These are phyloP conservation scores for Penicillium sp. DNA, from an alignment of 2,329 filamentous ascomycete species.

Conservation along the genomic window DNA sequence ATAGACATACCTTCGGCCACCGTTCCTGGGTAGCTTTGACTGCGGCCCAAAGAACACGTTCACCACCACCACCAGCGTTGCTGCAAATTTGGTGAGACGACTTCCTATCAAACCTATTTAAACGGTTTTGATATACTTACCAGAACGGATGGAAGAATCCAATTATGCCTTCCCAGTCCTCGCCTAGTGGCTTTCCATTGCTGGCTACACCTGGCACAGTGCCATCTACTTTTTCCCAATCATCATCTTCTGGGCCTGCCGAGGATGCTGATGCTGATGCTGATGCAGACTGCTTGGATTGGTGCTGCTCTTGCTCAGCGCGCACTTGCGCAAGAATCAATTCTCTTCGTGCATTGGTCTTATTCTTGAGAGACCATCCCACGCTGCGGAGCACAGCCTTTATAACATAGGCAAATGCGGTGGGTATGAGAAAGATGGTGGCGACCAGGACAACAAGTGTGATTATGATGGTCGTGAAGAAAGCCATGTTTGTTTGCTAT, in stretches of 20 bases:
- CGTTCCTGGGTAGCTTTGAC: slow-evolving; percentile 83
- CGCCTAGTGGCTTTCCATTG: slow-evolving; percentile 44
- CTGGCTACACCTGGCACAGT: slow-evolving; percentile 44
- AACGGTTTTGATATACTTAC: slow-evolving; percentile 42
- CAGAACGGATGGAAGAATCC: slow-evolving; percentile 99
- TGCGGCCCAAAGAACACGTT: slow-evolving; percentile 93
- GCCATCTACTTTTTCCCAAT: slow-evolving; percentile 66
- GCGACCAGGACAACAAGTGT: slow-evolving; percentile 30
- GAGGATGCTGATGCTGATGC: slow-evolving; percentile 14
- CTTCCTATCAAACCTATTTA: not conserved
- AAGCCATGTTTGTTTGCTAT: slow-evolving; percentile 26
- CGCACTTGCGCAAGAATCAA: slow-evolving; percentile 49
- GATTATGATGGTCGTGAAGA: slow-evolving; percentile 30
- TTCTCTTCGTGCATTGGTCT: slow-evolving; percentile 59
- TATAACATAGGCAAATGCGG: slow-evolving; percentile 30
- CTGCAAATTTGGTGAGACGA: slow-evolving; percentile 42
- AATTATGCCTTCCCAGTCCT: slow-evolving; percentile 77
- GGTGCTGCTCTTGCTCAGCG: slow-evolving; percentile 39
- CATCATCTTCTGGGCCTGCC: slow-evolving; percentile 50
- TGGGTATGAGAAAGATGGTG: slow-evolving; percentile 32
- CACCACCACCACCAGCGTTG: slow-evolving; percentile 93
- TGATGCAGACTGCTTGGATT: slow-evolving; percentile 24
- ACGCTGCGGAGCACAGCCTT: slow-evolving; percentile 39
- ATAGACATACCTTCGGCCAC: slow-evolving; percentile 61
- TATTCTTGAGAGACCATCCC: slow-evolving; percentile 61